Conservation (phyloP, 2,329 filamentous ascomycete species). For the Sporothrix curviconia region DNA sequence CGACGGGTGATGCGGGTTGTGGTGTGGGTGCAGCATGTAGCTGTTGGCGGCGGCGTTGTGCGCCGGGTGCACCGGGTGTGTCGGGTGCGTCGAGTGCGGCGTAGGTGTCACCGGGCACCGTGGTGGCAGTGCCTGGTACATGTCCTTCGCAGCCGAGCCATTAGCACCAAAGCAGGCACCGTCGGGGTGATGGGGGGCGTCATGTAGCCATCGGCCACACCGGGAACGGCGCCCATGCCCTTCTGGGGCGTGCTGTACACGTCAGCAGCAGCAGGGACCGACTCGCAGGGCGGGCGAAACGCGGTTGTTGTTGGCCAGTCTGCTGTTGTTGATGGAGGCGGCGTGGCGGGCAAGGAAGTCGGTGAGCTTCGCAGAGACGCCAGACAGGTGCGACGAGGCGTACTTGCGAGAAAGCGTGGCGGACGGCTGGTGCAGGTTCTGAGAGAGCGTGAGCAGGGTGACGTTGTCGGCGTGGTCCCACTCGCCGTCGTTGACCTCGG, state of each 20-base stretch:
- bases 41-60: constrained; percentile 31
- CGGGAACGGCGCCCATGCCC: constrained; percentile 55
- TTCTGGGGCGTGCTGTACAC: constrained; percentile 77
- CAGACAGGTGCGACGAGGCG: constrained; percentile 45
- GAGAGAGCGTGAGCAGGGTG: constrained; percentile 54
- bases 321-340: constrained; percentile 27
- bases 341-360: constrained; percentile 56
- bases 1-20: constrained; percentile 24
- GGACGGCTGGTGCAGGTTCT: constrained; percentile 53
- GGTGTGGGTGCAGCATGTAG: constrained; percentile 27
- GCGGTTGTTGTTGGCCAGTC: constrained; percentile 22
- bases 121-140: constrained; percentile 39
- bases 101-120: constrained; percentile 59
- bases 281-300: constrained; percentile 51
- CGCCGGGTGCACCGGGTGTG: too few species aligned
- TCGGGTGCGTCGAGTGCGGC: too few species aligned
- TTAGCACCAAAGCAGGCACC: constrained; percentile 48
- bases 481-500: constrained; percentile 66
- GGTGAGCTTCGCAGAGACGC: constrained; percentile 48
- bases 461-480: constrained; percentile 69
- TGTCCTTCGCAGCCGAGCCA: constrained; percentile 39
- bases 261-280: constrained; percentile 46
- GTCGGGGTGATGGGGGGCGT: constrained; percentile 84
- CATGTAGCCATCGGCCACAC: constrained; percentile 66
- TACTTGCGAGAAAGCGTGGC: constrained; percentile 55